A percentile compares a stretch with the other conserved stretches of the same genome.
These are phyloP conservation scores for Gonapodya prolifera DNA, from an alignment of 192 early-diverging fungal genomes.

Conservation along the genomic window DNA sequence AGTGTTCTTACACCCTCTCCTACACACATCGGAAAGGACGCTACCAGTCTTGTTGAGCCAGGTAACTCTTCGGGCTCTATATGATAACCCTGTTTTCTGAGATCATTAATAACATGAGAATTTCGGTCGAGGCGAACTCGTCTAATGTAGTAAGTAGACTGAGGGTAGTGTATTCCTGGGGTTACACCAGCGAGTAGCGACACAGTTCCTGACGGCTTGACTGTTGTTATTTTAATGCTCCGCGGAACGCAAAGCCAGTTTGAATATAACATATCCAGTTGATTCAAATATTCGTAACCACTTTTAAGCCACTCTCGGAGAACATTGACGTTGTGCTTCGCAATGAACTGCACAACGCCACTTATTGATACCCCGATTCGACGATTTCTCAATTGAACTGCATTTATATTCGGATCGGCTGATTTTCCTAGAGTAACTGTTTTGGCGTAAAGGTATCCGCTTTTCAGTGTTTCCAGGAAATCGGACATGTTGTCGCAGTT, in stretches of 20 bases:
- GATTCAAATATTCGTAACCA: conserved; percentile 15
- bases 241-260: conserved; percentile 23
- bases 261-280: conserved; percentile 15
- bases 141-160: too few species aligned
- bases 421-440: conserved; percentile 27
- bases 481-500: conserved; percentile 20
- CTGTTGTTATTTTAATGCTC: conserved; percentile 28
- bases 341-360: conserved; percentile 32
- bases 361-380: conserved; percentile 28
- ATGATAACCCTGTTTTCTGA: too few species aligned
- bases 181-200: conserved; percentile 33
- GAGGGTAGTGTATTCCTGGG: conserved; percentile 34
- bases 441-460: conserved; percentile 31
- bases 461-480: conserved; percentile 26
- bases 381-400: conserved; percentile 29
- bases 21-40: too few species aligned
- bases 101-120: too few species aligned
- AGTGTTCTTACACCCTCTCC: not conserved
- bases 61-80: too few species aligned
- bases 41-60: too few species aligned
- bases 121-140: too few species aligned
- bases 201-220: conserved; percentile 33
- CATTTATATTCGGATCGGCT: conserved; percentile 26
- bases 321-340: conserved; percentile 10
- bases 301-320: conserved; percentile 2